These are phyloP conservation scores for Actinomortierella ambigua DNA, from an alignment of 371 early-diverging fungal species.

Conservation along the genomic window DNA sequence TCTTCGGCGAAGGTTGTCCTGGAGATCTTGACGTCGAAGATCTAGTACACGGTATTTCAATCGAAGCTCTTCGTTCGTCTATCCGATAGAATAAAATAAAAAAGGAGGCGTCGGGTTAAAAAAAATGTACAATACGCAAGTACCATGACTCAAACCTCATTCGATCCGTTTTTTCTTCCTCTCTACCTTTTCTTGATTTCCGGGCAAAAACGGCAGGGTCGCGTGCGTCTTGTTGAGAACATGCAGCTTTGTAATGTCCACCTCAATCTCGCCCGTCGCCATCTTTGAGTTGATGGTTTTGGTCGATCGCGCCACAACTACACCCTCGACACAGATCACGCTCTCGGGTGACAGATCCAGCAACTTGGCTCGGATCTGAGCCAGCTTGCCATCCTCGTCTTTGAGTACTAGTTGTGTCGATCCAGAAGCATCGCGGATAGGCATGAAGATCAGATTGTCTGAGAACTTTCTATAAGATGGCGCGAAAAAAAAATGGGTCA, in stretches of 20 bases:
- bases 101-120: not conserved
- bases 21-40: constrained; percentile 77
- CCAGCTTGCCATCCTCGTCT: constrained; percentile 19
- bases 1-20: constrained; percentile 74
- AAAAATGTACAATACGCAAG: not conserved
- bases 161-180: not conserved
- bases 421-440: constrained; percentile 72
- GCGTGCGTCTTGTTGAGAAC: constrained; percentile 77
- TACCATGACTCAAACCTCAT: not conserved
- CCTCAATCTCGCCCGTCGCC: constrained; percentile 74
- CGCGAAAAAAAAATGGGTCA: not conserved
- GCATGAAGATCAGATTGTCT: constrained; percentile 67
- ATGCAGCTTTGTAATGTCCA: constrained; percentile 60
- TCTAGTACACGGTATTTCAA: constrained; percentile 83
- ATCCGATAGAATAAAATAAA: constrained; percentile 7
- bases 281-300: constrained; percentile 55
- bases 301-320: constrained; percentile 59
- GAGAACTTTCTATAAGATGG: constrained; percentile 61
- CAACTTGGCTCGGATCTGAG: constrained; percentile 44
- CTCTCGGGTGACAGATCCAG: constrained; percentile 64
- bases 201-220: constrained; percentile 74
- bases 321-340: constrained; percentile 68
- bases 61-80: constrained; percentile 84
- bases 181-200: constrained; percentile 64
- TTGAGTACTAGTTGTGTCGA: constrained; percentile 68